These are phyloP conservation scores for Phytopythium litorale DNA, from an alignment of 352 stramenopile species.

Conservation along the genomic window DNA sequence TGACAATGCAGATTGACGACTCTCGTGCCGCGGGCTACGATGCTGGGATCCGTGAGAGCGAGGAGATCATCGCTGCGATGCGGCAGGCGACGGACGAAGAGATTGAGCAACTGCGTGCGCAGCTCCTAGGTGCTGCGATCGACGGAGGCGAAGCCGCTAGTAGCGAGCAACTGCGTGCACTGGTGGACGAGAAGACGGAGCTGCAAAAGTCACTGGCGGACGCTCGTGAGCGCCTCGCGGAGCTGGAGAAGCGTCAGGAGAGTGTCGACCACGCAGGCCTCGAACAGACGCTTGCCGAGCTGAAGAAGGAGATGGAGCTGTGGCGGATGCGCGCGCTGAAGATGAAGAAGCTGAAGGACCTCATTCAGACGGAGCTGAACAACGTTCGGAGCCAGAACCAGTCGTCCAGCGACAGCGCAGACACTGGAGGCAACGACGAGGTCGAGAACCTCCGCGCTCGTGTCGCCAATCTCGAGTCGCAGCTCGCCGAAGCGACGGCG, in stretches of 20 bases:
- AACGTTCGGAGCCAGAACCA: constrained; percentile 19
- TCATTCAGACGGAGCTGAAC: constrained; percentile 53
- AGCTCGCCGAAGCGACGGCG: constrained; percentile 29
- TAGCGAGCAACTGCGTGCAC: constrained; percentile 7
- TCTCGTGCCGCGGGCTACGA: constrained; percentile 62
- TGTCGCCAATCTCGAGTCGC: constrained; percentile 29
- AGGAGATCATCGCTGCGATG: constrained; percentile 62
- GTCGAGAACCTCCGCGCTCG: constrained; percentile 26
- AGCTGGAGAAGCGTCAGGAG: constrained; percentile 20
- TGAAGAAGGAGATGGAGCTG: constrained; percentile 62
- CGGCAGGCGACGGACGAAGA: constrained; percentile 44
- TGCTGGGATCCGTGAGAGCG: constrained; percentile 72
- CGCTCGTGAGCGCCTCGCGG: constrained; percentile 11
- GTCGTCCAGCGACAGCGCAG: background rate
- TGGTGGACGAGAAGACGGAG: constrained; percentile 27
- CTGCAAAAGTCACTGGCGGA: constrained; percentile 19
- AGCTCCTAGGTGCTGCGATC: constrained; percentile 12
- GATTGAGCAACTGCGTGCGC: constrained; percentile 19
- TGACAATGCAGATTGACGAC: constrained; percentile 77
- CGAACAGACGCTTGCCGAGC: constrained; percentile 12
- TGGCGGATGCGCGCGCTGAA: constrained; percentile 78
- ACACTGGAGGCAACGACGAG: constrained; percentile 11
- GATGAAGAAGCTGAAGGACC: constrained; percentile 84
- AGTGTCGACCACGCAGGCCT: background rate
- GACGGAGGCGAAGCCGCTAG: constrained; percentile 1